These are phyloP conservation scores for Nephromyces sp. DNA, from an alignment of 169 alveolate species.

Conservation along the genomic window DNA sequence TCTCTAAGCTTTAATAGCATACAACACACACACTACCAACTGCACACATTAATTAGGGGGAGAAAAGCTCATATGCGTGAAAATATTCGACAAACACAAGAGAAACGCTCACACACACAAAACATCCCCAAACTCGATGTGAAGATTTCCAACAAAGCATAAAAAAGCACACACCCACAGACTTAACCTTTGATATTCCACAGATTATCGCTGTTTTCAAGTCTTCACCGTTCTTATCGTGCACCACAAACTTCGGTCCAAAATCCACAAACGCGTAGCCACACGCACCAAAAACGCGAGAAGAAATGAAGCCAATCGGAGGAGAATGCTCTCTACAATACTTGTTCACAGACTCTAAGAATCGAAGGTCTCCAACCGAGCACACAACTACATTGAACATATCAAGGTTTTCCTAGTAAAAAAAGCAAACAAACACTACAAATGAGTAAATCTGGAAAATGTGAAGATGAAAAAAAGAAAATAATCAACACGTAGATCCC, in stretches of 20 bases:
- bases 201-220: constrained; percentile 65
- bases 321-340: constrained; percentile 37
- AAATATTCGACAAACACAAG: too few species aligned
- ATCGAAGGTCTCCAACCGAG: constrained; percentile 37
- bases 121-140: too few species aligned
- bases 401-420: constrained; percentile 48
- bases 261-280: constrained; percentile 94
- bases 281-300: constrained; percentile 72
- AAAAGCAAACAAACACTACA: not conserved
- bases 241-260: constrained; percentile 74
- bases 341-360: constrained; percentile 6
- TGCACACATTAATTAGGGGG: too few species aligned
- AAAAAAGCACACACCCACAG: too few species aligned
- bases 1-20: too few species aligned
- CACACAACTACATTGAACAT: constrained; percentile 64
- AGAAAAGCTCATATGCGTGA: too few species aligned
- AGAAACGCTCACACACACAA: too few species aligned
- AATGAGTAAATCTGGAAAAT: not conserved
- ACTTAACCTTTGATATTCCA: constrained; percentile 60
- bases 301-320: constrained; percentile 38
- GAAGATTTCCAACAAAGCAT: too few species aligned
- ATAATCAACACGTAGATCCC: too few species aligned
- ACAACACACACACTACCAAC: too few species aligned
- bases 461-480: not conserved
- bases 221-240: constrained; percentile 75